Conservation (phyloP, 169 alveolate species). For the Cyclospora cayetanensis region DNA sequence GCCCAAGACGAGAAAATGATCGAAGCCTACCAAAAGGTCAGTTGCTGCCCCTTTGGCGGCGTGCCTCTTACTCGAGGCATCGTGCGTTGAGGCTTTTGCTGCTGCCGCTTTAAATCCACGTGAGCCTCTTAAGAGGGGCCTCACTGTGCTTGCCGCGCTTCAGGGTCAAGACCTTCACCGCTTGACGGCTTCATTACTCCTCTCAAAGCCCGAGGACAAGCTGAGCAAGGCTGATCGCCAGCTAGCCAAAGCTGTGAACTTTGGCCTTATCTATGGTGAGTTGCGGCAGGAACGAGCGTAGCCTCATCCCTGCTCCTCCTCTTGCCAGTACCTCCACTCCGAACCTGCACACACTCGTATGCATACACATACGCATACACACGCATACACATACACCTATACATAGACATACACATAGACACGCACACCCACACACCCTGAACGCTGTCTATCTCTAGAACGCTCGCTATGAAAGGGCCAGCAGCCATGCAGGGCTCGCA, state of each 20-base stretch:
- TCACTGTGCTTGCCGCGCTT: background rate
- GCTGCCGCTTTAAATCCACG: background rate
- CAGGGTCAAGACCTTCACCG: constrained; percentile 70
- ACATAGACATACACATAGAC: too few species aligned
- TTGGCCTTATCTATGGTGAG: constrained; percentile 86
- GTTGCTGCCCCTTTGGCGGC: background rate
- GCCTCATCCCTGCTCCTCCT: too few species aligned
- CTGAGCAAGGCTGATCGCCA: constrained; percentile 88
- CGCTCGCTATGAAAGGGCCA: too few species aligned
- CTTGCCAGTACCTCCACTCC: too few species aligned
- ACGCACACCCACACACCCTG: too few species aligned
- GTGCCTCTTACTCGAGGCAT: background rate
- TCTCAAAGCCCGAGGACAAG: constrained; percentile 66
- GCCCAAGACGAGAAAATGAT: constrained; percentile 86
- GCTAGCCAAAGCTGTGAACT: constrained; percentile 89
- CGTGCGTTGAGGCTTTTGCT: background rate
- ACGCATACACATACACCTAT: too few species aligned
- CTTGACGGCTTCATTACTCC: constrained; percentile 68
- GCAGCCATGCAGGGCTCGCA: too few species aligned
- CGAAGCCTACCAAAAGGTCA: constrained; percentile 82
- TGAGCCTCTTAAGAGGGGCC: background rate
- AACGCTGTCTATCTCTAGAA: too few species aligned
- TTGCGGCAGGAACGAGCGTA: background rate
- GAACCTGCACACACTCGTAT: too few species aligned
- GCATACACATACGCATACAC: too few species aligned